Percentiles rank a stretch among this genome's conserved stretches.
Conservation (phyloP, 148 eudicot genomes). For the Linanthus parryae region DNA sequence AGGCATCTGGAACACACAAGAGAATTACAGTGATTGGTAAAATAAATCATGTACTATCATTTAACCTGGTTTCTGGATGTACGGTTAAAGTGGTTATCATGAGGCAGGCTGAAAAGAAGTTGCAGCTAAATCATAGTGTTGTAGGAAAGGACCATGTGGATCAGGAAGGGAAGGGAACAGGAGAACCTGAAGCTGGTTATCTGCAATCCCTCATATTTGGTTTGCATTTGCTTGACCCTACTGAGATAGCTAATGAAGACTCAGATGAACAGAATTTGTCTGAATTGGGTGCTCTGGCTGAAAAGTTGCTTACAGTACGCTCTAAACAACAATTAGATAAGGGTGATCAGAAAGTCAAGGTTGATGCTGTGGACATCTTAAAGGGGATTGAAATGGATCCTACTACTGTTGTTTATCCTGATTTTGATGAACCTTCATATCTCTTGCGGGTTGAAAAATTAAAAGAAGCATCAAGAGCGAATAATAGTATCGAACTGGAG, state of each 20-base stretch:
- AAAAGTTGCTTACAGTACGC: constrained; percentile 62
- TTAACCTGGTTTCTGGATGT: constrained; percentile 73
- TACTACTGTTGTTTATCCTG: constrained; percentile 31
- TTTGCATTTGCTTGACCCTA: constrained; percentile 65
- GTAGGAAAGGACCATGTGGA: constrained; percentile 61
- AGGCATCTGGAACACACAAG: constrained; percentile 85
- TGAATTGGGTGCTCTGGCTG: constrained; percentile 53
- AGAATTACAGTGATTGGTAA: constrained; percentile 95
- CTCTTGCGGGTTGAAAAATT: constrained; percentile 81
- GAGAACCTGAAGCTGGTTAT: constrained; percentile 61
- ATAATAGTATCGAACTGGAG: constrained; percentile 30
- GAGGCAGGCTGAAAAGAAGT: constrained; percentile 82
- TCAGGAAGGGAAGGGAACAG: constrained; percentile 42
- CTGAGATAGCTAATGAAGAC: constrained; percentile 38
- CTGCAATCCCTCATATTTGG: constrained; percentile 78
- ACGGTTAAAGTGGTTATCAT: constrained; percentile 86
- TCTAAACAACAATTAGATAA: constrained; percentile 54
- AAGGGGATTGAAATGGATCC: constrained; percentile 25
- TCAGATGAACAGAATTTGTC: constrained; percentile 35
- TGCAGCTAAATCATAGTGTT: constrained; percentile 79
- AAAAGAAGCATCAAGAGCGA: constrained; percentile 42
- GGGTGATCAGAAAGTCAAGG: constrained; percentile 48
- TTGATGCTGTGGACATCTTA: constrained; percentile 37
- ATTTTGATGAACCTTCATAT: constrained; percentile 85
- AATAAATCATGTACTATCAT: constrained; percentile 72